Evolutionary conservation across 2,329 filamentous ascomycete genomes (phyloP).

Genomic region (Colletotrichum abscissum): DNA sequence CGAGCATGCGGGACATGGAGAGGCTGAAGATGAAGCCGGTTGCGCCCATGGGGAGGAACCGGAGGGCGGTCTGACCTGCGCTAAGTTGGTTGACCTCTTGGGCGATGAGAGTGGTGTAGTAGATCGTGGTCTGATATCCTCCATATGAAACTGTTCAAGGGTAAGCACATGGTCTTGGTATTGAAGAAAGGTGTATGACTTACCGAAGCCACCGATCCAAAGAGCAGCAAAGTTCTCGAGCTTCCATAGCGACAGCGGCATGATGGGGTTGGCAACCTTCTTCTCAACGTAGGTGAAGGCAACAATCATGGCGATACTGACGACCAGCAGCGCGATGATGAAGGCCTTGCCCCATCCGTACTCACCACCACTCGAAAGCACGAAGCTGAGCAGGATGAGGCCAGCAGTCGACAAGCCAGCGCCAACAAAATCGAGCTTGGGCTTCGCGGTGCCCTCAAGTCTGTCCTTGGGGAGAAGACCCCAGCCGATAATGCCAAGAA

Average conservation of each 20-base stretch:
- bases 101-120: slow-evolving; percentile 30
- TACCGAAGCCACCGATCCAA: slow-evolving; percentile 54
- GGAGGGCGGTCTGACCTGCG: slow-evolving; percentile 22
- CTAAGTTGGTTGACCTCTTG: slow-evolving; percentile 31
- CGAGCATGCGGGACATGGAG: slow-evolving; percentile 31
- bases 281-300: slow-evolving; percentile 54
- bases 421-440: slow-evolving; percentile 53
- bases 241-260: slow-evolving; percentile 58
- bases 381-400: slow-evolving; percentile 55
- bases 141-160: slow-evolving; percentile 22
- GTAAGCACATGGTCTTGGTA: neutral
- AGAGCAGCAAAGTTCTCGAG: slow-evolving; percentile 56
- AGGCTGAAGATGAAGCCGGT: slow-evolving; percentile 30
- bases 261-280: slow-evolving; percentile 55
- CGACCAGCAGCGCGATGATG: slow-evolving; percentile 53
- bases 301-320: slow-evolving; percentile 50
- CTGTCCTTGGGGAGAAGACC: slow-evolving; percentile 51
- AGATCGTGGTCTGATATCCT: slow-evolving; percentile 29
- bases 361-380: slow-evolving; percentile 55
- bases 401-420: slow-evolving; percentile 54
- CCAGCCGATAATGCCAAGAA: slow-evolving; percentile 40
- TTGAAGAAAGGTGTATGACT: neutral
- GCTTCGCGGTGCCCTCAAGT: slow-evolving; percentile 44
- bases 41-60: slow-evolving; percentile 27
- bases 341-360: slow-evolving; percentile 58